These are phyloP conservation scores for Fomitiporia mediterranea DNA, from an alignment of 1,284 basidiomycete species.

Conservation along the genomic window DNA sequence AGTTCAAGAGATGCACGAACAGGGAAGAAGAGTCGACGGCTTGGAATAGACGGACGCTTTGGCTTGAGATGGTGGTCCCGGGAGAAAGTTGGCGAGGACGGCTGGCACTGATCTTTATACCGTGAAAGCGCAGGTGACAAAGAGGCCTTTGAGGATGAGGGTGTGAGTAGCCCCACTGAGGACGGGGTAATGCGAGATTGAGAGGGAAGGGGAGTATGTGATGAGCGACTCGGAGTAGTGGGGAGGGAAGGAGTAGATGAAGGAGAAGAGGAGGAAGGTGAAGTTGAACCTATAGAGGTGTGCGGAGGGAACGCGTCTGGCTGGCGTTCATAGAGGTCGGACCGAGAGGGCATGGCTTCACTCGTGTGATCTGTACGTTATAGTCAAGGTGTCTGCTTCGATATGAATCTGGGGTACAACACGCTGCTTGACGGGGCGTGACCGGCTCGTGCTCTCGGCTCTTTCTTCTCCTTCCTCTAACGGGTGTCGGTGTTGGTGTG, in stretches of 20 bases:
- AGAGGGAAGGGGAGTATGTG: neutral
- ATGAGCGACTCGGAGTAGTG: neutral
- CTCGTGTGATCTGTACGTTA: conserved; percentile 14
- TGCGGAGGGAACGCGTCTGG: conserved; percentile 84
- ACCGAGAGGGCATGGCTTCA: conserved; percentile 1
- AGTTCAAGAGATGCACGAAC: conserved; percentile 10
- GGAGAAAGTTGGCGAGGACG: conserved; percentile 4
- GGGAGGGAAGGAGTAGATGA: conserved; percentile 11
- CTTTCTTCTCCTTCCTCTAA: neutral
- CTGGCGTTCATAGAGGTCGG: conserved; percentile 37
- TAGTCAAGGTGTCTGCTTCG: neutral
- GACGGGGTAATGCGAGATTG: neutral
- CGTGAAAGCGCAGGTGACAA: conserved; percentile 2
- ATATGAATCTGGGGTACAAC: conserved; percentile 12
- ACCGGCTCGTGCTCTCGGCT: neutral
- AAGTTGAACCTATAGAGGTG: neutral
- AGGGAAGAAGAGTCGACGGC: conserved; percentile 11
- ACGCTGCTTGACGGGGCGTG: conserved; percentile 1
- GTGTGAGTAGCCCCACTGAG: conserved; percentile 11
- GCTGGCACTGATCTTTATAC: neutral
- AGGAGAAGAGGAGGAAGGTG: conserved; percentile 9
- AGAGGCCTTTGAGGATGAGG: conserved; percentile 13
- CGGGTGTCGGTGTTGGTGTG: neutral
- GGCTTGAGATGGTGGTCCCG: neutral
- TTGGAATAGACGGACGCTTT: conserved; percentile 9